Evolutionary conservation across 2,329 filamentous ascomycete species (phyloP), one percentile per base, ranked within the genome.

Genomic region (Colletotrichum aenigma): DNA sequence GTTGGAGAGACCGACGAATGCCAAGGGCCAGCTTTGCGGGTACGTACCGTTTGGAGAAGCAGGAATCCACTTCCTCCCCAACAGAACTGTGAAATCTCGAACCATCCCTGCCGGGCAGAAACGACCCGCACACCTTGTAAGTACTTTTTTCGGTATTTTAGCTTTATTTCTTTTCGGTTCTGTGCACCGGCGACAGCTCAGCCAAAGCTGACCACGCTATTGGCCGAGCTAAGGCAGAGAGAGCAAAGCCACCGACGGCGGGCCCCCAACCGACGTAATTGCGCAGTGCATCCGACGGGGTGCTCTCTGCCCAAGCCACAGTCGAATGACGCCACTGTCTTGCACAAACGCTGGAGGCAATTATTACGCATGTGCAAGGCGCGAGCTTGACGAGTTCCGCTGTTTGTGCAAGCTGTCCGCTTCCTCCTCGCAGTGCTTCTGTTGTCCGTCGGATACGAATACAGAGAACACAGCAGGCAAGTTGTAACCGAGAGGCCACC

Each of bases 81-180:
- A 75, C 72, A 75, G 68, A 75, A 68, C n/a, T 58, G 66, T 55
- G 66, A 58, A 75, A 56, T 71, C 68, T 72, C 68, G 72, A 69
- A 18, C 34, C 36, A 75, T 67, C 68, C 72, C 72, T 75, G 72
- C 62, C 68, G 61, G 62, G 48, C 68, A 56, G 52, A 71, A 71
- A 61, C 71, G 72, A 71, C 68, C 72, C 68, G 72, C 72, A 71
- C 65, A 21, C 34, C 28, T 34, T n/a, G 60, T 2, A 26, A 18
- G n/a, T n/a, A 18, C 15, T 64, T n/a, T 64, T 21, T 64, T 64
- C 66, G 28, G 26, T 38, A 38, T 71, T 62, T 64, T 34, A 26
- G 28, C 28, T 52, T 66, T 55, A 43, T 66, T 55, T 55, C 26
- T 32, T 24, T 62, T 43, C 0, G 18, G 0, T 43, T 43, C 38